Base-by-base conservation (phyloP, 73 alveolate genomes). In the Breviolum minutum region DNA sequence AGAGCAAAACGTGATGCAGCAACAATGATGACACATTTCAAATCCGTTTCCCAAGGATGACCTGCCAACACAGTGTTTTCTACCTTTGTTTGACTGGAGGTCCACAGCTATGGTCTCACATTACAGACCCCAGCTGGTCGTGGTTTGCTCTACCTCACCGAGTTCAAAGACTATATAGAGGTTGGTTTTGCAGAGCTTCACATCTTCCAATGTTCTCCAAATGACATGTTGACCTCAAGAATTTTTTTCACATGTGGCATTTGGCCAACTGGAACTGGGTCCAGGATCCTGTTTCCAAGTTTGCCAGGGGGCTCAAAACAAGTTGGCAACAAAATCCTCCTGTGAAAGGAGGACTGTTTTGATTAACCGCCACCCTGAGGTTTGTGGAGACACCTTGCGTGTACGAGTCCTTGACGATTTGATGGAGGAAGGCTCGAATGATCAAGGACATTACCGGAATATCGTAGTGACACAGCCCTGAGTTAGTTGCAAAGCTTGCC, bases 81-180 rank as follows among this genome's bases (percentile, higher is more conserved):
- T 40, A 3, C 48, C 27, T 73, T 19, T 7, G 2, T 71, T 71
- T 9, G 87, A 17, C 63, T 79, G 64, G 61, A 83, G 92, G 92
- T 83, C 61, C 73, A 83, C 24, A 83, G 84, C 80, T 92, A 74
- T 20, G 98, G 98, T 16, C 22, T 92, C 81, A 73, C 74, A 40
- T 27, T 92, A 69, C 89, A 19, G 90, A 66, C 87, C 19, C 81
- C 91, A 13, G 66, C 54, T 2, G 98, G 98, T 54, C 81, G 62
- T n/a, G 98, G 98, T 16, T 63, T 92, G 82, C 61, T 76, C 30
- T 92, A 92, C 87, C 40, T 62, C 80, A 92, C 98, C 6, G 98
- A 92, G 98, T 71, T 92, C 91, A 80, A 92, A 16, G 77, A 92
- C 20, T 92, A 92, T 24, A 62, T 91, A 9, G 97, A 91, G 97